Conservation (phyloP, 345 rosid species). For the Linum usitatissimum region DNA sequence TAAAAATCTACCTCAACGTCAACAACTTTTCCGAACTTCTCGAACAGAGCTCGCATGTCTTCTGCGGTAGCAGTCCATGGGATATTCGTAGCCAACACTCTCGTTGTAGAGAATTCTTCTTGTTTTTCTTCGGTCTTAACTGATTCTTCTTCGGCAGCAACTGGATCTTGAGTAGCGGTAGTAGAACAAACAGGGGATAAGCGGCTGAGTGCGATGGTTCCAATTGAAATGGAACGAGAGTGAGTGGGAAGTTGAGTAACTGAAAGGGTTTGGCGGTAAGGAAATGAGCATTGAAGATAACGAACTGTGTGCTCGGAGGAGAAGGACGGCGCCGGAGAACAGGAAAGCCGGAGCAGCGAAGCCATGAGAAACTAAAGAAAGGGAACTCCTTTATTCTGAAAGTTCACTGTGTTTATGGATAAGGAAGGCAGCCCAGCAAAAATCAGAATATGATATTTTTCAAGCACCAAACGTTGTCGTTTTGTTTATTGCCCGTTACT, state of each 20-base stretch:
- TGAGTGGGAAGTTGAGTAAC: conserved; percentile 5
- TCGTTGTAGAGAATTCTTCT: conserved; percentile 44
- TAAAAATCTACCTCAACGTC: conserved; percentile 52
- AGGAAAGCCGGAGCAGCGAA: not conserved
- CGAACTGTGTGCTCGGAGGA: not conserved
- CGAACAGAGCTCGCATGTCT: conserved; percentile 71
- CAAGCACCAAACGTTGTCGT: too few species aligned
- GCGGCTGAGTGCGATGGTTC: conserved; percentile 16
- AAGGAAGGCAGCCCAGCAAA: too few species aligned
- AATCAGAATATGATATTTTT: too few species aligned
- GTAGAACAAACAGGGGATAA: conserved; percentile 4
- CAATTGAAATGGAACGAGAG: conserved; percentile 8
- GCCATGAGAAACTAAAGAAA: not conserved
- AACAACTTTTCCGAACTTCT: conserved; percentile 52
- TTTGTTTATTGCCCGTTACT: too few species aligned
- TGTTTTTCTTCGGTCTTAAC: conserved; percentile 3
- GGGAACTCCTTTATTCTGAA: too few species aligned
- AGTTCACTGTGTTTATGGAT: too few species aligned
- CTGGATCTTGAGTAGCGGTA: conserved; percentile 5
- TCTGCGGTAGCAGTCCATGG: conserved; percentile 68
- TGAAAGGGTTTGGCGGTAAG: conserved; percentile 10
- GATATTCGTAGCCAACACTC: conserved; percentile 60
- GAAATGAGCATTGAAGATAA: conserved; percentile 16
- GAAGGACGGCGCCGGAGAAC: not conserved
- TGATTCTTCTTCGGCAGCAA: conserved; percentile 10